These are phyloP conservation scores for Fomes fomentarius DNA, from an alignment of 1,284 basidiomycete genomes.

Conservation along the genomic window DNA sequence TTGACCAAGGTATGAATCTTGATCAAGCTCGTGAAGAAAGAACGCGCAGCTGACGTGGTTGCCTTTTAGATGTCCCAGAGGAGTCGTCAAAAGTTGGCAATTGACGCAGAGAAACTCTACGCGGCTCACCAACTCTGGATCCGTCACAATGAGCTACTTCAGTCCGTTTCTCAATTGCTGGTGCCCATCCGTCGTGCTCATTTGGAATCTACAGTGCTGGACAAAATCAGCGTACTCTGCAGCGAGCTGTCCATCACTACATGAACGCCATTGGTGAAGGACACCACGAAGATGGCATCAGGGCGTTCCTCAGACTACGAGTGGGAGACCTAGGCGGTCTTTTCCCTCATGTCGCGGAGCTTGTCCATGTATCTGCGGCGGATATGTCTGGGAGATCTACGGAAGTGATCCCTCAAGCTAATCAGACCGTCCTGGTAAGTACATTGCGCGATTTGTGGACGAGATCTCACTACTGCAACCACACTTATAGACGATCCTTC, in stretches of 20 bases:
- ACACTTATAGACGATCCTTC: slow-evolving; percentile 65
- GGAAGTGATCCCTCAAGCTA: slow-evolving; percentile 67
- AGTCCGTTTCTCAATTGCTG: slow-evolving; percentile 44
- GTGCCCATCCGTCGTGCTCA: not conserved
- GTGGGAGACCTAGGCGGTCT: slow-evolving; percentile 63
- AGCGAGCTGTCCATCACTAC: slow-evolving; percentile 65
- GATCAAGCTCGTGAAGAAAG: not conserved
- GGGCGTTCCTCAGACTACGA: slow-evolving; percentile 83
- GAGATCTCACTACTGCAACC: no score
- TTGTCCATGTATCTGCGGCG: slow-evolving; percentile 44
- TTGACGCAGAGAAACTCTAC: slow-evolving; percentile 90
- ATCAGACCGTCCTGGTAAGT: slow-evolving; percentile 71
- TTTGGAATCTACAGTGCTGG: slow-evolving; percentile 34
- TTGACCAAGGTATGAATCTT: slow-evolving; percentile 71
- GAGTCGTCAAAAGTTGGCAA: slow-evolving; percentile 75
- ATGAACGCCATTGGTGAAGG: slow-evolving; percentile 61
- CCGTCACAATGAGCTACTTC: slow-evolving; percentile 73
- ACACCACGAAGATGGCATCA: slow-evolving; percentile 76
- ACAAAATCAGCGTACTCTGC: slow-evolving; percentile 58
- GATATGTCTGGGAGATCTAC: slow-evolving; percentile 44
- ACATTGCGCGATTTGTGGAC: not conserved
- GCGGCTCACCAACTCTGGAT: slow-evolving; percentile 87
- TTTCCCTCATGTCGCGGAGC: slow-evolving; percentile 55
- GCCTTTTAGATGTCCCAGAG: slow-evolving; percentile 75
- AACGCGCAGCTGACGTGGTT: not conserved